Conservation (phyloP, 176 grass and related monocot genomes). For the Oryza meridionalis region DNA sequence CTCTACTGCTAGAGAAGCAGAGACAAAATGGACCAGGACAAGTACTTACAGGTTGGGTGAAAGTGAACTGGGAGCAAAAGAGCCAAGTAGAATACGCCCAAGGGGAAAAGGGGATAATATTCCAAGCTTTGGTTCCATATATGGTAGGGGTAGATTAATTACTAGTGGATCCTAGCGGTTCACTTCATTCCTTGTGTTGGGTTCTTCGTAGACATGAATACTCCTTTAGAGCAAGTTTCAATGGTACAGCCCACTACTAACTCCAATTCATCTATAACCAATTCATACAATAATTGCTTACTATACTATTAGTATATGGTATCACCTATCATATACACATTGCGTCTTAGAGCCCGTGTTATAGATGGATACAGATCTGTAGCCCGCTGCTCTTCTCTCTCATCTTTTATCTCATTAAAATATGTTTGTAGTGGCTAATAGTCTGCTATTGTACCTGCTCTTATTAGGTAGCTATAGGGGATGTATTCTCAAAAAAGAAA, state of each 20-base stretch:
- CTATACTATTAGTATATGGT: too few species aligned
- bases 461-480: neutral
- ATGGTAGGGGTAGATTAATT: neutral
- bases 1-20: neutral
- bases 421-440: too few species aligned
- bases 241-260: too few species aligned
- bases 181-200: neutral
- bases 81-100: conserved; percentile 12
- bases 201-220: neutral
- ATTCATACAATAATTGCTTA: too few species aligned
- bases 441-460: too few species aligned
- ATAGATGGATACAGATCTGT: too few species aligned
- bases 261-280: too few species aligned
- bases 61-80: neutral
- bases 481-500: neutral
- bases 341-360: too few species aligned
- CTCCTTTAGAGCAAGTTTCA: too few species aligned
- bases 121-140: neutral
- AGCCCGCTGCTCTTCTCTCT: too few species aligned
- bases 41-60: conserved; percentile 17
- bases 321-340: too few species aligned
- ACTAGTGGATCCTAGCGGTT: neutral
- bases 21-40: conserved; percentile 27
- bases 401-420: too few species aligned
- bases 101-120: conserved; percentile 3